Conservation (phyloP, 371 early-diverging fungal genomes). For the Enterocytospora artemiae region DNA sequence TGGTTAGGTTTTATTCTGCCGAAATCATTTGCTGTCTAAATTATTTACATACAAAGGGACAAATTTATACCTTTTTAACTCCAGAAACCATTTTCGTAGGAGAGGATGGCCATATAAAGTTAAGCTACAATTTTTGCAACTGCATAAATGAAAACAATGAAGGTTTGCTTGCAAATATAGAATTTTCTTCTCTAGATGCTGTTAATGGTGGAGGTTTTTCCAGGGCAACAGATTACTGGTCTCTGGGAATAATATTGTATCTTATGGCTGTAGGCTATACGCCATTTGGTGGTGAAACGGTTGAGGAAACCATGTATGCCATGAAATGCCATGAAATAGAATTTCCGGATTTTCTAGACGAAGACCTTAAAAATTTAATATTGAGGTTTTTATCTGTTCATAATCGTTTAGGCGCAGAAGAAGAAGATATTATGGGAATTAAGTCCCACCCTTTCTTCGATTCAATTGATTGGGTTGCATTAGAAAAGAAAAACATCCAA, state of each 20-base stretch:
- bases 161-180: conserved; percentile 25
- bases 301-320: conserved; percentile 59
- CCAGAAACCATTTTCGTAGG: conserved; percentile 62
- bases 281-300: conserved; percentile 33
- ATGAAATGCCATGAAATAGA: conserved; percentile 71
- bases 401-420: conserved; percentile 76
- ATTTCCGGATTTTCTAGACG: conserved; percentile 78
- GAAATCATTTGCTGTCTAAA: conserved; percentile 80
- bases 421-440: conserved; percentile 74
- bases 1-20: conserved; percentile 76
- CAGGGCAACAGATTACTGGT: conserved; percentile 44
- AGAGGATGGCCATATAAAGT: conserved; percentile 47
- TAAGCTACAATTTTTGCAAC: conserved; percentile 47
- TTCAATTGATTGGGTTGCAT: conserved; percentile 73
- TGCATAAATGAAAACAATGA: conserved; percentile 7
- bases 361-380: conserved; percentile 72
- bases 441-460: conserved; percentile 83
- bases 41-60: conserved; percentile 75
- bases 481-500: conserved; percentile 65
- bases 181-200: conserved; percentile 44
- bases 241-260: conserved; percentile 48
- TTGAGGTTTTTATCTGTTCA: conserved; percentile 72
- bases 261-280: conserved; percentile 36
- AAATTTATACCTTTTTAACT: conserved; percentile 83
- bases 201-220: conserved; percentile 1